Evolutionary conservation across 805 yeast genomes (phyloP).

Genomic region (Candida saitoana): DNA sequence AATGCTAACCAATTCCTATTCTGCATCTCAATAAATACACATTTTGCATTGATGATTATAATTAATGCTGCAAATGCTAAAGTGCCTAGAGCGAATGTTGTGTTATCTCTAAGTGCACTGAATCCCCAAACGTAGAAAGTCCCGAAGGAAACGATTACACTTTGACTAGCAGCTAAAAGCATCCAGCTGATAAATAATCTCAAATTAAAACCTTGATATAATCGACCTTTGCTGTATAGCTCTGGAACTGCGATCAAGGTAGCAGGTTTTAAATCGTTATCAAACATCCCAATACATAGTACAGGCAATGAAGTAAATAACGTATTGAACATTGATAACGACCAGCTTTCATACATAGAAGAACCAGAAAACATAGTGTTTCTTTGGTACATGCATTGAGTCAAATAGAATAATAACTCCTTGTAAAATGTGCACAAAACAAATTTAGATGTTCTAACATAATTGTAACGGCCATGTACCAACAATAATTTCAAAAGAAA

Average conservation of each 20-base stretch:
- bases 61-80: conserved; percentile 70
- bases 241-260: conserved; percentile 91
- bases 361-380: conserved; percentile 88
- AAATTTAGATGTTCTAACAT: conserved; percentile 86
- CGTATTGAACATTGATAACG: conserved; percentile 95
- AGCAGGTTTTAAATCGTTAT: conserved; percentile 82
- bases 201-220: conserved; percentile 70
- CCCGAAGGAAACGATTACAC: conserved; percentile 66
- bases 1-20: conserved; percentile 63
- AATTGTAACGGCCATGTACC: conserved; percentile 96
- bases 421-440: conserved; percentile 92
- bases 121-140: conserved; percentile 70
- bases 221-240: conserved; percentile 72
- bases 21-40: conserved; percentile 79
- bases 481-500: conserved; percentile 74
- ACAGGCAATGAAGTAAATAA: conserved; percentile 92
- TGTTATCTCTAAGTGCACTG: conserved; percentile 62
- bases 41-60: conserved; percentile 68
- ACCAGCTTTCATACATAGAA: conserved; percentile 92
- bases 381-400: conserved; percentile 85
- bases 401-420: conserved; percentile 81
- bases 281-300: conserved; percentile 90
- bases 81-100: conserved; percentile 79
- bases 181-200: conserved; percentile 74
- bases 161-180: conserved; percentile 66